A percentile compares a stretch with the other conserved stretches of the same genome.
These are phyloP conservation scores for Peniophora sp. DNA, from an alignment of 1,284 basidiomycete genomes.

Conservation along the genomic window DNA sequence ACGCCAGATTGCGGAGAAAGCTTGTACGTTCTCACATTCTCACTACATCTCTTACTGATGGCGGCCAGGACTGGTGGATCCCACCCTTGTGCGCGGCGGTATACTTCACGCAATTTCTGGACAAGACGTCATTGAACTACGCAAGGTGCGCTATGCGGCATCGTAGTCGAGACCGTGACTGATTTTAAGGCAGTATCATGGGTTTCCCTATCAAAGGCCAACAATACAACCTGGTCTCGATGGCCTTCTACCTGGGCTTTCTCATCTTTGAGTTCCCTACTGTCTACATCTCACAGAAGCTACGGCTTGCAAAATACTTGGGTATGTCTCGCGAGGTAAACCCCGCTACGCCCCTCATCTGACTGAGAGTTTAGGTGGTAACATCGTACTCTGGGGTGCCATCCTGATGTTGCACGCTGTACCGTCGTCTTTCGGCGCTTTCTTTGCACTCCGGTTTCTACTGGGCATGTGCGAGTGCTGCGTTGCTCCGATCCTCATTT, in stretches of 20 bases:
- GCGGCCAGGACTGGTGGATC: conserved; percentile 43
- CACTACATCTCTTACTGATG: neutral
- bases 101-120: conserved; percentile 60
- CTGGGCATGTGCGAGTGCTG: conserved; percentile 62
- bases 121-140: neutral
- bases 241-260: conserved; percentile 59
- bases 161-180: neutral
- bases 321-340: conserved; percentile 23
- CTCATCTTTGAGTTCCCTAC: conserved; percentile 62
- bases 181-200: conserved; percentile 42
- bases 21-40: conserved; percentile 31
- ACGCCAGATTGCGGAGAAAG: conserved; percentile 46
- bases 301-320: conserved; percentile 55
- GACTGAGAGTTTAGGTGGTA: conserved; percentile 30
- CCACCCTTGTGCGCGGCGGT: conserved; percentile 57
- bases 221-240: conserved; percentile 59
- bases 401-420: conserved; percentile 56
- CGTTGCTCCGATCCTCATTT: conserved; percentile 54
- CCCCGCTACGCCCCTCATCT: neutral
- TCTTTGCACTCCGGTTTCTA: conserved; percentile 56
- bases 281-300: conserved; percentile 55
- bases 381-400: conserved; percentile 55
- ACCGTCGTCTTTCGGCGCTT: conserved; percentile 46
- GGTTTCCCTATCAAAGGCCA: conserved; percentile 50
- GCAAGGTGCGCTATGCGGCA: neutral